These are phyloP conservation scores for Rhizoclosmatium sp. DNA, from an alignment of 192 early-diverging fungal species.

Conservation along the genomic window DNA sequence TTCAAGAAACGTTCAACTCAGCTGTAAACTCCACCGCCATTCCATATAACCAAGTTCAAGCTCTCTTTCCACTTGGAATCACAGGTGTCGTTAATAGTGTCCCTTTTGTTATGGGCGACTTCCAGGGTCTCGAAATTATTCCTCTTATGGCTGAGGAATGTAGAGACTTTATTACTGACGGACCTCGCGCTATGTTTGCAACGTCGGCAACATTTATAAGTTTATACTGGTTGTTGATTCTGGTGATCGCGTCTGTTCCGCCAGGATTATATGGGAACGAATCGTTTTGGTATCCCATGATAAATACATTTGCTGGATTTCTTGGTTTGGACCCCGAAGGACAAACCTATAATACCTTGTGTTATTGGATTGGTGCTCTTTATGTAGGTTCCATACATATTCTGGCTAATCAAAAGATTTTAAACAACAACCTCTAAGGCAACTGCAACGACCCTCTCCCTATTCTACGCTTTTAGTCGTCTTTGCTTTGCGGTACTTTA, in stretches of 20 bases:
- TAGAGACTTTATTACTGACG: slow-evolving; percentile 7
- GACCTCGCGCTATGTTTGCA: slow-evolving; percentile 16
- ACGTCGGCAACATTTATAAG: background rate
- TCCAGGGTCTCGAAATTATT: slow-evolving; percentile 24
- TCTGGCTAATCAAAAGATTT: background rate
- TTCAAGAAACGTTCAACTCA: slow-evolving; percentile 3
- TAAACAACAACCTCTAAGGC: background rate
- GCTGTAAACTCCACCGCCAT: background rate
- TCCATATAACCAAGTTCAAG: background rate
- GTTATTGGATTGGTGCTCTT: background rate
- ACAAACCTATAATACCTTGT: background rate
- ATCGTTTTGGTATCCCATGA: background rate
- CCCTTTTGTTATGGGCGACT: slow-evolving; percentile 1
- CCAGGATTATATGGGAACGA: slow-evolving; percentile 5
- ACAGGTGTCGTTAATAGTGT: slow-evolving; percentile 1
- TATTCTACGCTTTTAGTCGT: slow-evolving; percentile 16
- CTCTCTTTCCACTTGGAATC: slow-evolving; percentile 19
- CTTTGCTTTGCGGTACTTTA: slow-evolving; percentile 21
- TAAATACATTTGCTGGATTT: slow-evolving; percentile 1
- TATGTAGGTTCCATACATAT: too few species aligned
- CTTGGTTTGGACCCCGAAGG: background rate
- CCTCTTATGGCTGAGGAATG: slow-evolving; percentile 32
- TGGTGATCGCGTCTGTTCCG: background rate
- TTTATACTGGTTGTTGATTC: slow-evolving; percentile 4
- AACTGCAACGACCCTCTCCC: background rate